These are phyloP conservation scores for Nakaseomyces uthaithaninus DNA, from an alignment of 1,139 yeast genomes.

Conservation along the genomic window DNA sequence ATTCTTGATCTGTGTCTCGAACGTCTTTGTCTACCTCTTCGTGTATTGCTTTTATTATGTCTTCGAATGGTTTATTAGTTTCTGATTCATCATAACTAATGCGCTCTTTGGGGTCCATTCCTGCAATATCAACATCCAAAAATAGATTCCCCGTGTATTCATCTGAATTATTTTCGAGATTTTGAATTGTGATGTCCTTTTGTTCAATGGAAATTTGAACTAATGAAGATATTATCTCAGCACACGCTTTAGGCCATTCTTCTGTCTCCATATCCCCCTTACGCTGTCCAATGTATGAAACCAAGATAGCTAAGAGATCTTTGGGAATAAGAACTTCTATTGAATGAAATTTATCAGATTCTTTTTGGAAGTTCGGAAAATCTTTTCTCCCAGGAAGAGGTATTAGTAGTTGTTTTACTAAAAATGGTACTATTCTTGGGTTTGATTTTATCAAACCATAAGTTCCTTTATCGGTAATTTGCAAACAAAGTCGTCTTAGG, in stretches of 20 bases:
- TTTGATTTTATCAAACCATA: slow-evolving; percentile 12
- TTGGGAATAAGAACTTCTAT: neutral
- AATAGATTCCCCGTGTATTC: no score
- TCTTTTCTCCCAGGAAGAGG: neutral
- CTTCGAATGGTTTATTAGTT: no score
- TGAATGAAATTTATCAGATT: neutral
- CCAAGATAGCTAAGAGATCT: neutral
- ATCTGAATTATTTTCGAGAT: neutral
- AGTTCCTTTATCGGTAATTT: slow-evolving; percentile 12
- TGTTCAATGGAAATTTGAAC: neutral
- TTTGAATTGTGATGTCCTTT: neutral
- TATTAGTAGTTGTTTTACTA: slow-evolving; percentile 12
- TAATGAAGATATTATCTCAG: neutral
- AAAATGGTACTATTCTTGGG: slow-evolving; percentile 17
- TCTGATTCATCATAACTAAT: no score
- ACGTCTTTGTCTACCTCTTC: neutral
- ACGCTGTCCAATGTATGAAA: neutral
- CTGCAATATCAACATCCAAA: no score
- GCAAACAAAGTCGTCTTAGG: slow-evolving; percentile 14
- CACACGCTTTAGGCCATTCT: neutral
- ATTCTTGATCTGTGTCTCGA: neutral
- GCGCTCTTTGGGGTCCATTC: no score
- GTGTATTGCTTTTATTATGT: neutral
- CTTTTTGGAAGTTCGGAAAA: neutral
- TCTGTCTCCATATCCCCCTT: neutral